Evolutionary conservation across 2,329 filamentous ascomycete species (phyloP), one percentile per base, ranked within the genome.

Genomic region (Lachnellula occidentalis): DNA sequence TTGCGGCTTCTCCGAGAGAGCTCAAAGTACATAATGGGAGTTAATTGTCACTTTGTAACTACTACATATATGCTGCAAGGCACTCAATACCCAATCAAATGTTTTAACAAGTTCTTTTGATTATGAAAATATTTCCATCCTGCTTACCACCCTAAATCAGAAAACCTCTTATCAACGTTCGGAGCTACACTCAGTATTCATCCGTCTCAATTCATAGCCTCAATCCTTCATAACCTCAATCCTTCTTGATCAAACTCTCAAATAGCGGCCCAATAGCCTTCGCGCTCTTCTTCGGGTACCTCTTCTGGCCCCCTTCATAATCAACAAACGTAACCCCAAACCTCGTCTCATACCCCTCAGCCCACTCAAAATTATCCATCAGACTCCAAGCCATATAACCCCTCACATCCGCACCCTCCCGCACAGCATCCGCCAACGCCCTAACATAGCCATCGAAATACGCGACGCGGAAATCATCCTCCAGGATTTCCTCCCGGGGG

Each of bases 351-450:
- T 92, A 95, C 11, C 90, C 90, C 70, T 95, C 90, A n/a, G 90
- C 88, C 67, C 67, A 70, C 60, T 70, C 67, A 53, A 70, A 70
- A 50, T 70, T 70, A 54, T 95, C 90, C 80, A 95, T 82, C 60
- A 95, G 78, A 69, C 86, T 90, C 90, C 90, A 95, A 15, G 87
- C 90, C 76, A 92, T 82, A 72, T 94, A 95, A 4, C 85, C 89
- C 62, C 80, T 78, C 52, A 92, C 86, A 65, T 92, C 80, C 48
- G 91, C 88, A n/a, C 86, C 85, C 65, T 94, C 88, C 64, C 85
- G 73, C 37, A 81, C 80, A 2, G 90, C 88, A 65, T 86, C 79
- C 24, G 86, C 88, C 80, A 95, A 80, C 55, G 89, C 90, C 48
- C 76, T 78, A 62, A 94, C 81, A 68, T 95, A 95, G 53, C 80